Evolutionary conservation across 1,139 yeast species (phyloP).

Genomic region (Pichia sp.): DNA sequence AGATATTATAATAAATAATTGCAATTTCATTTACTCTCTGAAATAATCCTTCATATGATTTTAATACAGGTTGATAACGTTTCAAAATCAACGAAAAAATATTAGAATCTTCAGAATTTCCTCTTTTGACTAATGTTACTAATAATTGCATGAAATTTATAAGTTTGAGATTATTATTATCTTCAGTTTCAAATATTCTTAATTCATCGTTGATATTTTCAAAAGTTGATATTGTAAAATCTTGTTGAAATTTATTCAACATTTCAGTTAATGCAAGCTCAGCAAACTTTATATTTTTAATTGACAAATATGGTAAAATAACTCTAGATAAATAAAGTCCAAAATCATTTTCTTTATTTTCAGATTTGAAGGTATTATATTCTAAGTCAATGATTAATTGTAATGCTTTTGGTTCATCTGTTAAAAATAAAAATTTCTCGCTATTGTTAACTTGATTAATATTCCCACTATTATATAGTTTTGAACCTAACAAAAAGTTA

Average conservation of each 20-base stretch:
- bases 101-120: conserved; percentile 30
- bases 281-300: conserved; percentile 26
- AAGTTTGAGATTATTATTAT: conserved; percentile 30
- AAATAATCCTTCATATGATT: conserved; percentile 42
- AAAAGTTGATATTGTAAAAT: conserved; percentile 7
- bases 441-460: conserved; percentile 21
- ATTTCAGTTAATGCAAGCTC: conserved; percentile 15
- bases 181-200: conserved; percentile 15
- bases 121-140: conserved; percentile 54
- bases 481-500: conserved; percentile 68
- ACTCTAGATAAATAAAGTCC: conserved; percentile 24
- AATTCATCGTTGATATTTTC: conserved; percentile 14
- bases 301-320: conserved; percentile 26
- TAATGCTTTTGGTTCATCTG: conserved; percentile 20
- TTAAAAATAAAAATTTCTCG: conserved; percentile 24
- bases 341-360: conserved; percentile 16
- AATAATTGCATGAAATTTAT: conserved; percentile 69
- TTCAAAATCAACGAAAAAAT: conserved; percentile 26
- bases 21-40: conserved; percentile 43
- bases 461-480: conserved; percentile 38
- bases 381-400: conserved; percentile 23
- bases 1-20: conserved; percentile 47
- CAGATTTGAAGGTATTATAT: conserved; percentile 21
- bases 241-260: conserved; percentile 15
- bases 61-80: conserved; percentile 33